A percentile compares a stretch with the other conserved stretches of the same genome.
These are phyloP conservation scores for Ashbya aceris DNA, from an alignment of 1,139 yeast species.

Conservation along the genomic window DNA sequence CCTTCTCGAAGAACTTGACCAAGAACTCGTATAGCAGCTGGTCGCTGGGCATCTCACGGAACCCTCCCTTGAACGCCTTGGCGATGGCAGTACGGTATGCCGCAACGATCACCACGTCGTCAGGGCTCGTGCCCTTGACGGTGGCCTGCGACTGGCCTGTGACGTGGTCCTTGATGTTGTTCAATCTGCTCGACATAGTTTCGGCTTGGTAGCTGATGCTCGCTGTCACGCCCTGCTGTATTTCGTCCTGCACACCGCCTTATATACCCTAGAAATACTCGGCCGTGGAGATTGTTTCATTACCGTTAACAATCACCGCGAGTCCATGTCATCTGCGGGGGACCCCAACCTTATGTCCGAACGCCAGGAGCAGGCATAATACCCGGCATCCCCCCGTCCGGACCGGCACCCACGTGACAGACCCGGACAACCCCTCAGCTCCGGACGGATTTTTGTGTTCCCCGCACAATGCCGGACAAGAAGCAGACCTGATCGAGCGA, in stretches of 20 bases:
- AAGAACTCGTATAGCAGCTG: conserved; percentile 61
- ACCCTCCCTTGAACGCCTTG: conserved; percentile 75
- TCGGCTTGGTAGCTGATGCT: background rate
- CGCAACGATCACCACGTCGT: conserved; percentile 77
- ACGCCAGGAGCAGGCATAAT: background rate
- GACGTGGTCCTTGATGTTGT: conserved; percentile 51
- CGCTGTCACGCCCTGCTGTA: background rate
- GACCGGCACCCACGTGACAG: background rate
- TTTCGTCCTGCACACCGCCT: no score
- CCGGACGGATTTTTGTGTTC: background rate
- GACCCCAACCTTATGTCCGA: conserved; percentile 1
- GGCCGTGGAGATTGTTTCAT: no score
- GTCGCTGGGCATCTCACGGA: conserved; percentile 69
- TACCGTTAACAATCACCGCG: no score
- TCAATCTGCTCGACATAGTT: conserved; percentile 40
- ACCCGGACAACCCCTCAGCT: background rate
- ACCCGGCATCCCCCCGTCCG: background rate
- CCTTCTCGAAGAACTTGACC: conserved; percentile 47
- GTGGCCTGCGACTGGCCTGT: conserved; percentile 14
- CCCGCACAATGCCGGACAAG: background rate
- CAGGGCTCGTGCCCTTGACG: conserved; percentile 56
- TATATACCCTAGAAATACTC: no score
- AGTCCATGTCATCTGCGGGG: no score
- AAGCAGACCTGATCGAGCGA: background rate
- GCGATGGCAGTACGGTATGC: conserved; percentile 88